Evolutionary conservation across 129 eudicot species (phyloP).

Genomic region (Silybum marianum): DNA sequence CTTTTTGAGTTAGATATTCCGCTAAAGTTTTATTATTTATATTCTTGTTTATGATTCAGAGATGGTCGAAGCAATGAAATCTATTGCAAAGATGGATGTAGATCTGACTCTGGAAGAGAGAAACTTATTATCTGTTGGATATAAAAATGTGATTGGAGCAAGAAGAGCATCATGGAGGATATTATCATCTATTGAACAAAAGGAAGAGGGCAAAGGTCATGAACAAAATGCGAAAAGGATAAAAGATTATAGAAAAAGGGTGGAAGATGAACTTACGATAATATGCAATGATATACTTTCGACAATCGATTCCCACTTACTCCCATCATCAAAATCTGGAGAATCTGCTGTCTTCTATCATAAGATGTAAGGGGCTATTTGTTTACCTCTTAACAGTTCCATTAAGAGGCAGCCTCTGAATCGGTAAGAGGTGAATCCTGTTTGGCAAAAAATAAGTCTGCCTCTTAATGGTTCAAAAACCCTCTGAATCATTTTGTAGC

Average conservation of each 20-base stretch:
- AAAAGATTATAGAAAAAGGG: constrained; percentile 42
- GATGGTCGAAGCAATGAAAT: constrained; percentile 62
- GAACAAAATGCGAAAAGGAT: constrained; percentile 48
- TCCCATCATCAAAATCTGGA: constrained; percentile 47
- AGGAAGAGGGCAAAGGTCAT: constrained; percentile 49
- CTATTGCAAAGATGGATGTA: constrained; percentile 49
- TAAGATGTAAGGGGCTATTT: constrained; percentile 39
- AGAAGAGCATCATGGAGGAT: constrained; percentile 58
- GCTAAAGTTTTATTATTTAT: neutral
- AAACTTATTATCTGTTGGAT: constrained; percentile 56
- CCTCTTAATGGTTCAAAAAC: too few relatives aligned
- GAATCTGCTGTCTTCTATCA: constrained; percentile 53
- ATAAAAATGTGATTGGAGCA: constrained; percentile 56
- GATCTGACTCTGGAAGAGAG: constrained; percentile 62
- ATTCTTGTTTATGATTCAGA: constrained; percentile 33
- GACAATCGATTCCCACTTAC: constrained; percentile 47
- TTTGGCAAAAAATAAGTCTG: too few relatives aligned
- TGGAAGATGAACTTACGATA: constrained; percentile 52
- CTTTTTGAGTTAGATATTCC: neutral
- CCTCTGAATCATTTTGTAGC: too few relatives aligned
- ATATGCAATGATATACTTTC: constrained; percentile 51
- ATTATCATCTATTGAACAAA: constrained; percentile 49
- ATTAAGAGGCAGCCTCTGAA: too few relatives aligned
- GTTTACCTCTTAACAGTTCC: too few relatives aligned
- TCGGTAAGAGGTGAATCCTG: too few relatives aligned